Conservation (phyloP, 768 basidiomycete species). For the Suillus placidus region DNA sequence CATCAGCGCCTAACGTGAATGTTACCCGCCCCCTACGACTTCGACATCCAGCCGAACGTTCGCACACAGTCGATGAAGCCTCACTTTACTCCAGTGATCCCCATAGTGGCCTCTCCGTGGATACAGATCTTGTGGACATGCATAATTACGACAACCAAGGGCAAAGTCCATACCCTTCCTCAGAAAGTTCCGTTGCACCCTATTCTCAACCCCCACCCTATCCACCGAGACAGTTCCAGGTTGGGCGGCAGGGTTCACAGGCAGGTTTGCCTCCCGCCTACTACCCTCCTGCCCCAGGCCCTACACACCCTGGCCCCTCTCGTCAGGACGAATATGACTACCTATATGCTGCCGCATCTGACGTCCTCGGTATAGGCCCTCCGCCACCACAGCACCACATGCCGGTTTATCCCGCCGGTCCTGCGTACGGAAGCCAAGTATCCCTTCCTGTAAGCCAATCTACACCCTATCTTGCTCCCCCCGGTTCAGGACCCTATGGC, state of each 20-base stretch:
- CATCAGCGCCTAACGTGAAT: conserved; percentile 29
- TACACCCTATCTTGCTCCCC: conserved; percentile 36
- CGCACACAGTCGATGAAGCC: conserved; percentile 23
- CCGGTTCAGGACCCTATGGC: conserved; percentile 25
- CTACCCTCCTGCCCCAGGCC: conserved; percentile 13
- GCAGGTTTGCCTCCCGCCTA: conserved; percentile 24
- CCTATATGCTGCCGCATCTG: conserved; percentile 75
- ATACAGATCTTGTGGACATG: conserved; percentile 40
- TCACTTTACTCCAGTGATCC: conserved; percentile 37
- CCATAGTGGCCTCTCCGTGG: conserved; percentile 32
- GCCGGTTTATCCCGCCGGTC: conserved; percentile 25
- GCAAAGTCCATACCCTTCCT: conserved; percentile 34
- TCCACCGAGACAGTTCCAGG: conserved; percentile 23
- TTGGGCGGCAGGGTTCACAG: conserved; percentile 33
- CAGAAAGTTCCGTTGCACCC: conserved; percentile 21
- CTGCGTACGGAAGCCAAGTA: conserved; percentile 22
- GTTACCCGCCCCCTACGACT: conserved; percentile 22
- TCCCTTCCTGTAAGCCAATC: conserved; percentile 33
- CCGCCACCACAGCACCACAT: conserved; percentile 37
- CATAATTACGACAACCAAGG: conserved; percentile 43
- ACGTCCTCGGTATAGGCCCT: conserved; percentile 77
- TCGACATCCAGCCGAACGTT: conserved; percentile 21
- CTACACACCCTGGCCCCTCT: conserved; percentile 24
- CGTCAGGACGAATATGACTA: conserved; percentile 52
- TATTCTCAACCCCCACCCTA: conserved; percentile 27